Base-by-base conservation (phyloP, 2,329 filamentous ascomycete species). In the Rachicladosporium sp. region DNA sequence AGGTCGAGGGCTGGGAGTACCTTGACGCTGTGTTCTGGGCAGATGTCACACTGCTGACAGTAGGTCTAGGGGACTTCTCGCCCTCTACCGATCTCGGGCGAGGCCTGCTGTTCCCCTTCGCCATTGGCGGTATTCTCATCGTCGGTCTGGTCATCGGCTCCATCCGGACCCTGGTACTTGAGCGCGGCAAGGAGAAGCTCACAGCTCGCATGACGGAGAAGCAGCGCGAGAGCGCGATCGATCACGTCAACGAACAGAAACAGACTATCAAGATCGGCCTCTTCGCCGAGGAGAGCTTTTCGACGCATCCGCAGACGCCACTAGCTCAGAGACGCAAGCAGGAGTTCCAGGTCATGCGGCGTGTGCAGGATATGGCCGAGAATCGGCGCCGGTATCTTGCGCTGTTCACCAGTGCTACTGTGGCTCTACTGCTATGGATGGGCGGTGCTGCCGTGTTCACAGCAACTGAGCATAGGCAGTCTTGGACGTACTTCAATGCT, bases 11-110 rank as follows among this genome's bases (percentile, higher is more conserved):
- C 10, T 75, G 71, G 71, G 54, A 60, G 29, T 74, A 65, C 44
- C 55, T 74, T 1, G 69, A 74, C 46, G 65, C 66, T 1, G 64
- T 76, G 0, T 76, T 70, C 47, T 76, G 68, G 63, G 68, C 70
- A 2, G 66, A 74, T 45, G 71, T 71, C 34, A 75, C 72, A 0
- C 53, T 74, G 1, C 61, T 76, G 2, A 75, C 72, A 0, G 63
- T 76, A 4, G 72, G 72, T 3, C 59, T 74, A 10, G 72, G 72
- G 9, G 64, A 65, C 41, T 69, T 65, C 43, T 59, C 63, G 2
- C 72, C 72, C 1, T 54, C 50, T 11, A 74, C 70, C 0, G 64
- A 69, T 42, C 50, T 67, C 2, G 71, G 69, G 2, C 61, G 70
- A 29, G 62, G 65, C 3, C 51, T 76, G 1, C 49, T 75, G 1